phyloP scores from a whole-genome alignment of 78 protist species.

The Dictyostelium intermedium region DNA sequence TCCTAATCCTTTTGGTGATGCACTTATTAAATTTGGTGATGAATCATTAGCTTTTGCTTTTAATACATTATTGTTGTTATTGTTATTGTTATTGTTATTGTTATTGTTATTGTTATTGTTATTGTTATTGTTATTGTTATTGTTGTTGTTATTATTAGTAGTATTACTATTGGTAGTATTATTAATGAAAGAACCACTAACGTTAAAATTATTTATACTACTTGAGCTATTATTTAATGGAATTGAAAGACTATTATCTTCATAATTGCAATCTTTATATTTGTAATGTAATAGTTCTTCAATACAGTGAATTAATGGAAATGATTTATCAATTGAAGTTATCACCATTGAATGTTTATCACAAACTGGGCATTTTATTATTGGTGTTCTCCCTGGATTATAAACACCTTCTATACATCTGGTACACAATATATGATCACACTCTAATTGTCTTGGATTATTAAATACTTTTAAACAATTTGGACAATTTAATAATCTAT shows the following conservation, averaged over 20 bases:
- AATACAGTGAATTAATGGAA: conserved; percentile 1
- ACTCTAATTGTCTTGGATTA: conserved; percentile 45
- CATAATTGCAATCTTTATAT: background rate
- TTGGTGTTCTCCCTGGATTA: conserved; percentile 39
- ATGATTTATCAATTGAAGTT: background rate
- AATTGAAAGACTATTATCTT: background rate
- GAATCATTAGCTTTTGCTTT: background rate
- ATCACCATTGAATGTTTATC: conserved; percentile 36
- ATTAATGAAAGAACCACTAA: background rate
- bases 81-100: too few species aligned
- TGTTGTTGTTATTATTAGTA: background rate
- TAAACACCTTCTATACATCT: conserved; percentile 16
- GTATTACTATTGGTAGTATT: background rate
- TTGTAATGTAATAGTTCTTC: conserved; percentile 20
- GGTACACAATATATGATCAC: conserved; percentile 54
- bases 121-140: background rate
- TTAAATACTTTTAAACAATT: conserved; percentile 1
- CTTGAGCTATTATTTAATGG: background rate
- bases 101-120: background rate
- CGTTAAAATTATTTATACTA: background rate
- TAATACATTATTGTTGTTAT: background rate
- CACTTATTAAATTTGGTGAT: background rate
- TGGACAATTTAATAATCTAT: conserved; percentile 65
- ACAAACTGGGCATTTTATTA: conserved; percentile 59
- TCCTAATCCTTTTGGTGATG: background rate